phyloP scores from a whole-genome alignment of 2,329 filamentous ascomycete genomes.

The Teratosphaeria epicoccoides region DNA sequence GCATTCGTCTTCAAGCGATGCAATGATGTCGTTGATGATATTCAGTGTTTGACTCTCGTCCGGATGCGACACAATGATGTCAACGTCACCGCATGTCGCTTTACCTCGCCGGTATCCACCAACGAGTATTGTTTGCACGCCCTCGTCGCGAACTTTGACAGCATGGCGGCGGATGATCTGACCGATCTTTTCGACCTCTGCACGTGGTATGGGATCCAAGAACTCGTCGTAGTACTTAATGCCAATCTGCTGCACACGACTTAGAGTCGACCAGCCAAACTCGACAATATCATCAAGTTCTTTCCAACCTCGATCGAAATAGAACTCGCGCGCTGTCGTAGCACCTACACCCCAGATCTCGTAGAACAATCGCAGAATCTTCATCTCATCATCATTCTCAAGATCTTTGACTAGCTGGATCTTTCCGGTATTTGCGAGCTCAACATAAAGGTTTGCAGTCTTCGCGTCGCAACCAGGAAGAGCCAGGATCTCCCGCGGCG shows the following conservation, averaged over 20 bases:
- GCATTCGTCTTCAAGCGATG: slow-evolving; percentile 54
- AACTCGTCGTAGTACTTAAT: slow-evolving; percentile 92
- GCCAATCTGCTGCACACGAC: slow-evolving; percentile 80
- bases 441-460: slow-evolving; percentile 64
- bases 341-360: slow-evolving; percentile 88
- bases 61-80: slow-evolving; percentile 72
- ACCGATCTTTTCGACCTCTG: slow-evolving; percentile 63
- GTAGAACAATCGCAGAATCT: slow-evolving; percentile 60
- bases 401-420: slow-evolving; percentile 56
- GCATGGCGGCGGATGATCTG: slow-evolving; percentile 56
- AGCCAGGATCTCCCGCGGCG: slow-evolving; percentile 31
- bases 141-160: slow-evolving; percentile 45
- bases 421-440: slow-evolving; percentile 55
- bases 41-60: slow-evolving; percentile 56
- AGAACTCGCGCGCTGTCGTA: slow-evolving; percentile 71
- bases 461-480: slow-evolving; percentile 76
- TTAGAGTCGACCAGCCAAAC: slow-evolving; percentile 64
- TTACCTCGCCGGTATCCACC: slow-evolving; percentile 79
- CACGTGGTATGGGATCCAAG: slow-evolving; percentile 55
- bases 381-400: slow-evolving; percentile 53
- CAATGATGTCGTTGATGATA: slow-evolving; percentile 63
- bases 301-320: slow-evolving; percentile 62
- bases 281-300: slow-evolving; percentile 81
- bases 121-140: slow-evolving; percentile 54
- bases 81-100: slow-evolving; percentile 64